Evolutionary conservation across 1,284 basidiomycete species (phyloP).

Genomic region (Leccinum griseonigrum): DNA sequence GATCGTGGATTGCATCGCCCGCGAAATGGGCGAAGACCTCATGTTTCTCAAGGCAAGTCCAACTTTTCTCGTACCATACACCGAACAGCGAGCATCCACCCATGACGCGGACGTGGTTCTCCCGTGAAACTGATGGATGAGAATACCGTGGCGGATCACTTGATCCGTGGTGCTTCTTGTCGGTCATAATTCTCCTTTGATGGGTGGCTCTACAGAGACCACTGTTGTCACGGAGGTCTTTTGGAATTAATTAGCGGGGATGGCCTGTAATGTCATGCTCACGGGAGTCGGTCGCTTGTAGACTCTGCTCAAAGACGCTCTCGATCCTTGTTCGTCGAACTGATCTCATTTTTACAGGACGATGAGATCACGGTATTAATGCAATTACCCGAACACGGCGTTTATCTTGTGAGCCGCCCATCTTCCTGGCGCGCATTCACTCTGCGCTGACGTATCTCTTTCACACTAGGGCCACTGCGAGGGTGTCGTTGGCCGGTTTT

Average conservation of each 20-base stretch:
- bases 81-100: not conserved
- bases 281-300: not conserved
- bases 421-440: not conserved
- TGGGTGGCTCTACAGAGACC: not conserved
- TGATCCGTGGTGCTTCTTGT: not conserved
- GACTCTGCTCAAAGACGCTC: not conserved
- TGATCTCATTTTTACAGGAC: constrained; percentile 45
- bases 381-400: constrained; percentile 58
- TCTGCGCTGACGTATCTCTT: constrained; percentile 4
- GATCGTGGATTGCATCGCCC: constrained; percentile 72
- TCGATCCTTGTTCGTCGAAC: constrained; percentile 1
- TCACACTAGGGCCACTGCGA: constrained; percentile 75
- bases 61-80: not conserved
- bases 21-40: constrained; percentile 68
- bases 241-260: not conserved
- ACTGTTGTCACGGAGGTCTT: not conserved
- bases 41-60: constrained; percentile 79
- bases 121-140: not conserved
- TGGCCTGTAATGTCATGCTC: not conserved
- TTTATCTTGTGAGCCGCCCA: constrained; percentile 55
- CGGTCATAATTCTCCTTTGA: not conserved
- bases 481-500: constrained; percentile 85
- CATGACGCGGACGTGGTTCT: not conserved
- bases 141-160: not conserved
- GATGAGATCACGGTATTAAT: constrained; percentile 82